These are phyloP conservation scores for Cyberlindnera saturnus DNA, from an alignment of 805 yeast genomes.

Conservation along the genomic window DNA sequence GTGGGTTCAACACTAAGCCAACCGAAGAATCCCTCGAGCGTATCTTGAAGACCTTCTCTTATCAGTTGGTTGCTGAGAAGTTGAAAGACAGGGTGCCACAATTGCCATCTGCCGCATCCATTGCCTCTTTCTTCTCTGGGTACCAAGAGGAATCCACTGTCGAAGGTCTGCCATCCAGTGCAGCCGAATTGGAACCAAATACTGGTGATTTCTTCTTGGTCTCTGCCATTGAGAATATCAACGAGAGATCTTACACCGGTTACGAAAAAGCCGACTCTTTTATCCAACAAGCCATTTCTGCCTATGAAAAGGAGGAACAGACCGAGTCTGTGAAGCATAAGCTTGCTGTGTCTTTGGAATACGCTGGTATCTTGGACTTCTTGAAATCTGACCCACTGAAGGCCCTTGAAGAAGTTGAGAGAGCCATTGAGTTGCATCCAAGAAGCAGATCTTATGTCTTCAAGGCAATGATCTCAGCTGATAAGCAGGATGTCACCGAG, in stretches of 20 bases:
- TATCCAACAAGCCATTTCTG: conserved; percentile 52
- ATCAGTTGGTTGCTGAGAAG: conserved; percentile 58
- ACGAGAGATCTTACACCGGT: conserved; percentile 34
- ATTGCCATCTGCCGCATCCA: conserved; percentile 78
- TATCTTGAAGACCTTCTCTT: conserved; percentile 76
- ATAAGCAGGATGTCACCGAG: conserved; percentile 60
- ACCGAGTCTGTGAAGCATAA: conserved; percentile 29
- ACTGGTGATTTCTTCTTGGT: conserved; percentile 60
- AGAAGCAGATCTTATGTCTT: conserved; percentile 78
- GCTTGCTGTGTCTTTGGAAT: conserved; percentile 74
- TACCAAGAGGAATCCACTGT: conserved; percentile 52
- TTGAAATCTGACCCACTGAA: conserved; percentile 64
- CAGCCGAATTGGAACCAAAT: conserved; percentile 28
- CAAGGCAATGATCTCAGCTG: conserved; percentile 79
- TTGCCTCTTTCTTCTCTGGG: conserved; percentile 86
- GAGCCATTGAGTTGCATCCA: conserved; percentile 61
- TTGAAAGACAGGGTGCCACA: conserved; percentile 32
- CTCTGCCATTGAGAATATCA: conserved; percentile 56
- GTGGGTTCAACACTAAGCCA: conserved; percentile 73
- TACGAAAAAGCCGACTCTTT: conserved; percentile 32
- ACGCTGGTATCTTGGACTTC: conserved; percentile 76
- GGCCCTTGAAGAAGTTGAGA: conserved; percentile 59
- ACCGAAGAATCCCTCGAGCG: conserved; percentile 82
- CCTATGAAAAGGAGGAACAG: conserved; percentile 27
- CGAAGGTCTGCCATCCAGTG: conserved; percentile 33